Evolutionary conservation across 768 basidiomycete genomes (phyloP).

Genomic region (Lactifluus pinguis): DNA sequence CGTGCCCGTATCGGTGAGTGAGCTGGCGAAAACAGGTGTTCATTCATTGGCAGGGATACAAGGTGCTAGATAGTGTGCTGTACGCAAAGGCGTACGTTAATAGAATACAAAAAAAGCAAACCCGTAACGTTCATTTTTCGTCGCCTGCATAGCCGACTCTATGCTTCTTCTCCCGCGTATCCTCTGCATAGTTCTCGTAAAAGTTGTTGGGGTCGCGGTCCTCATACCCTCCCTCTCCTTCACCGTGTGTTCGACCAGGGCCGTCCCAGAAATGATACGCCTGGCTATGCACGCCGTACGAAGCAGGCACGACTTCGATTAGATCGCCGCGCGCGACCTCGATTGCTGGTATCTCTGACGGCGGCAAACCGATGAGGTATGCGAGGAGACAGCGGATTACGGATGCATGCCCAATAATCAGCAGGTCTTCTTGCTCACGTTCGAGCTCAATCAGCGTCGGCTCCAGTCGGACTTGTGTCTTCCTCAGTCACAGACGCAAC

Average conservation of each 20-base stretch:
- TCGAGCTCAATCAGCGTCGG: conserved; percentile 90
- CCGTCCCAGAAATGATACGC: conserved; percentile 93
- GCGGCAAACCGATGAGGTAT: conserved; percentile 87
- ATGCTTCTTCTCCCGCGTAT: conserved; percentile 30
- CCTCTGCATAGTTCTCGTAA: conserved; percentile 76
- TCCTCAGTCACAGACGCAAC: conserved; percentile 14
- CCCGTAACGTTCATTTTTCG: not conserved
- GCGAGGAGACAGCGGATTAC: conserved; percentile 95
- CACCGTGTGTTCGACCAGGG: conserved; percentile 49
- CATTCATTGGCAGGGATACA: not conserved
- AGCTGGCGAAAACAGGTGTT: not conserved
- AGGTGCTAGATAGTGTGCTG: no score
- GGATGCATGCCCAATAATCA: conserved; percentile 95
- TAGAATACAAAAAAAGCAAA: not conserved
- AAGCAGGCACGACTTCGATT: conserved; percentile 85
- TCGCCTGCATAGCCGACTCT: conserved; percentile 2
- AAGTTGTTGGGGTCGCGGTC: conserved; percentile 62
- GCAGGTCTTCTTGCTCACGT: conserved; percentile 84
- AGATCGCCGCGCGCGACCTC: conserved; percentile 95
- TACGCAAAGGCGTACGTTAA: no score
- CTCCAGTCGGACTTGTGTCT: conserved; percentile 72
- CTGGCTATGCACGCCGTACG: conserved; percentile 83
- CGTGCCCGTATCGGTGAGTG: not conserved
- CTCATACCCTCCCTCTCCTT: conserved; percentile 26
- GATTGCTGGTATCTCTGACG: conserved; percentile 94